Conservation (phyloP, 2,329 filamentous ascomycete genomes). For the Calonectria pauciramosa region DNA sequence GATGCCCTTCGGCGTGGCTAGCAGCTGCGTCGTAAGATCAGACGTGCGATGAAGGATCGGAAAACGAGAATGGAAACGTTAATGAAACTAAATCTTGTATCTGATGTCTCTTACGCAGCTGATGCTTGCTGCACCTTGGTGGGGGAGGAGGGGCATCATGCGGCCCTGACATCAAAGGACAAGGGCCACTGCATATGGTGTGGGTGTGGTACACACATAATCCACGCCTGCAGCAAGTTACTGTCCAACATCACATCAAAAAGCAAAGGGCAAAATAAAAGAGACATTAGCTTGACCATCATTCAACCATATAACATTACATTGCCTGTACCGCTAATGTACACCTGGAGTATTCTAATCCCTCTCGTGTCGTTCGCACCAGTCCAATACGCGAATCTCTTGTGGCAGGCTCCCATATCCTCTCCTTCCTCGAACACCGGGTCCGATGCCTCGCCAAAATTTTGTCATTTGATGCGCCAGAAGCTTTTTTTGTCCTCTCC, state of each 20-base stretch:
- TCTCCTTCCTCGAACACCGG: conserved; percentile 27
- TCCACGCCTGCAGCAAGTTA: background rate
- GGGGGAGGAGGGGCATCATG: conserved; percentile 38
- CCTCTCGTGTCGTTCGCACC: conserved; percentile 14
- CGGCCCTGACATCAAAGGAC: conserved; percentile 16
- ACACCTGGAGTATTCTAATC: conserved; percentile 31
- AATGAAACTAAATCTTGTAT: conserved; percentile 11
- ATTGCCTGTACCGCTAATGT: conserved; percentile 43
- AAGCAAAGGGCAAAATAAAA: background rate
- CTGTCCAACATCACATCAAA: background rate
- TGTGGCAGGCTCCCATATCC: conserved; percentile 6
- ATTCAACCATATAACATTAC: conserved; percentile 34
- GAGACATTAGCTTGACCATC: background rate
- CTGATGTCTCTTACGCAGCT: conserved; percentile 23
- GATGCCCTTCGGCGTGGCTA: background rate
- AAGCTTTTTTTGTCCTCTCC: conserved; percentile 35
- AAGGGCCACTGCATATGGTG: background rate
- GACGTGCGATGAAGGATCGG: background rate
- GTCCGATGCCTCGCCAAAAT: conserved; percentile 26
- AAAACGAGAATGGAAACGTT: background rate
- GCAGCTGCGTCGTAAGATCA: background rate
- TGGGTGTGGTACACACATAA: background rate
- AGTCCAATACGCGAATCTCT: conserved; percentile 16
- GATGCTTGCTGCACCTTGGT: conserved; percentile 34
- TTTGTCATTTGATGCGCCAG: conserved; percentile 29